phyloP scores from a whole-genome alignment of 23 red algal genomes.

The Gracilariopsis chorda region DNA sequence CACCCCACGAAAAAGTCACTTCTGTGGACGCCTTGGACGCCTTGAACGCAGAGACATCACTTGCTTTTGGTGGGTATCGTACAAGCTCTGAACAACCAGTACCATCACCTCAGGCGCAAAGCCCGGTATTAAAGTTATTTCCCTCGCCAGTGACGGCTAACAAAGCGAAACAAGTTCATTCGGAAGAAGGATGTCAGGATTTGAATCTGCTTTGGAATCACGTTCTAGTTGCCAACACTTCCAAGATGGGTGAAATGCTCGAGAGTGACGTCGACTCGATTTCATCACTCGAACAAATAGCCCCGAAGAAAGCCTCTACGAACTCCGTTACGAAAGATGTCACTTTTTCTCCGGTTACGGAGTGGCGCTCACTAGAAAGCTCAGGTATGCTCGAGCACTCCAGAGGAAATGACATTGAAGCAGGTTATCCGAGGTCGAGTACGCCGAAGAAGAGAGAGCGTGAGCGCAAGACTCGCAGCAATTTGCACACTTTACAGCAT shows the following conservation, averaged over 20 bases:
- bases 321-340: not conserved
- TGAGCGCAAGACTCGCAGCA: too few relatives aligned
- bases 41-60: not conserved
- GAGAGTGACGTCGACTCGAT: not conserved
- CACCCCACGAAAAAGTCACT: too few relatives aligned
- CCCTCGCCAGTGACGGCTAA: not conserved
- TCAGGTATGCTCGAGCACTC: too few relatives aligned
- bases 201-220: slow-evolving; percentile 18
- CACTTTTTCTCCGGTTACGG: not conserved
- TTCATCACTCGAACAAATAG: not conserved
- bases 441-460: too few relatives aligned
- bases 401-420: too few relatives aligned
- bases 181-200: not conserved
- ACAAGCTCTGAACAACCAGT: too few relatives aligned
- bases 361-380: not conserved
- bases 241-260: not conserved
- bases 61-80: not conserved
- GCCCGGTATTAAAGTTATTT: not conserved
- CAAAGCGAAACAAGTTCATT: not conserved
- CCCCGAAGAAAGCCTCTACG: not conserved
- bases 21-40: too few relatives aligned
- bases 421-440: too few relatives aligned
- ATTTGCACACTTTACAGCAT: too few relatives aligned
- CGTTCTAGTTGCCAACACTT: slow-evolving; percentile 19
- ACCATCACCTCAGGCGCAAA: not conserved